phyloP scores from a whole-genome alignment of 2,329 filamentous ascomycete genomes.

The Ophiostoma triangulosporum region DNA sequence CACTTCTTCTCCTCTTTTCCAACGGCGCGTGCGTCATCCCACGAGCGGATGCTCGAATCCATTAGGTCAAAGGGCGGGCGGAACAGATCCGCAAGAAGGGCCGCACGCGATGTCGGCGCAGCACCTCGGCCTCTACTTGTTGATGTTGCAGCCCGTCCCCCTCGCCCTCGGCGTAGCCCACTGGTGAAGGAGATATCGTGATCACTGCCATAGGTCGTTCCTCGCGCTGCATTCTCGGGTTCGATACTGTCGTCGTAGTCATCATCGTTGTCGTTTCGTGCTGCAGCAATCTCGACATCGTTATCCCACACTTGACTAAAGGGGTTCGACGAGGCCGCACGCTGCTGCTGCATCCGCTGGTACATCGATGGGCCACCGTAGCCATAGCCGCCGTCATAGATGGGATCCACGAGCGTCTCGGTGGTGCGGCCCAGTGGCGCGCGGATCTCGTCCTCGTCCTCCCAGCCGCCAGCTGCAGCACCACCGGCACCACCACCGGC shows the following conservation, averaged over 20 bases:
- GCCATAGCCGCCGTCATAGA: slow-evolving; percentile 34
- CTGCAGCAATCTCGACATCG: background rate
- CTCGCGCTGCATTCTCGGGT: background rate
- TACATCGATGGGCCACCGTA: slow-evolving; percentile 31
- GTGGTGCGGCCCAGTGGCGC: slow-evolving; percentile 86
- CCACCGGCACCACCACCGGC: background rate
- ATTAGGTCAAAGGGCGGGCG: slow-evolving; percentile 88
- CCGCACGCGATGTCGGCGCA: background rate
- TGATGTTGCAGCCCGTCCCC: background rate
- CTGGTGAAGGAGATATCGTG: background rate
- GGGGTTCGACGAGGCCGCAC: slow-evolving; percentile 18
- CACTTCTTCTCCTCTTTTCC: slow-evolving; percentile 86
- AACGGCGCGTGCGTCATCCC: slow-evolving; percentile 71
- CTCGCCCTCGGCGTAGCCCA: background rate
- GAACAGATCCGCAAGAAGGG: slow-evolving; percentile 77
- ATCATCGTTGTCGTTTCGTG: slow-evolving; percentile 11
- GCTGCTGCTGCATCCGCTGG: slow-evolving; percentile 44
- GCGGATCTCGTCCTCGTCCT: slow-evolving; percentile 49
- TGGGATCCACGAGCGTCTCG: slow-evolving; percentile 75
- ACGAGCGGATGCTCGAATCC: slow-evolving; percentile 46
- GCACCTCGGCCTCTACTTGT: background rate
- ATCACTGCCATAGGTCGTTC: background rate
- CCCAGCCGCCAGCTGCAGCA: background rate
- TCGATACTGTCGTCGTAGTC: background rate
- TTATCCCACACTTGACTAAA: slow-evolving; percentile 29